These are phyloP conservation scores for Podospora pseudocomata DNA, from an alignment of 495 filamentous ascomycete species.

Conservation along the genomic window DNA sequence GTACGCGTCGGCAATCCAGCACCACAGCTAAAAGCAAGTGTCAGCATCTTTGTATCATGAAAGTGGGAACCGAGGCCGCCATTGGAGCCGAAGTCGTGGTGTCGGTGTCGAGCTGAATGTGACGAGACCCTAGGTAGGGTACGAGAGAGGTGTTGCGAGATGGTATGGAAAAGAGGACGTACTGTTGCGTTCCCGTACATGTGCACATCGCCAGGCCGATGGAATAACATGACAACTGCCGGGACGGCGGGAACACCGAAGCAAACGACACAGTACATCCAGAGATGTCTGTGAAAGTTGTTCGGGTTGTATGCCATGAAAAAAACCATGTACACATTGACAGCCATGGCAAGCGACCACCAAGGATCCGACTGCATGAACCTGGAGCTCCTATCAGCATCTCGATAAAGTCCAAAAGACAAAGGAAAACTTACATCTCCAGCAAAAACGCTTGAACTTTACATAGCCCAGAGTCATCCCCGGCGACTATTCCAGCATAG, in stretches of 20 bases:
- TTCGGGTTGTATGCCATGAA: constrained; percentile 66
- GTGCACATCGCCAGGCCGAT: constrained; percentile 38
- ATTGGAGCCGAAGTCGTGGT: neutral
- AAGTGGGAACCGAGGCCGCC: neutral
- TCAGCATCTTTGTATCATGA: neutral
- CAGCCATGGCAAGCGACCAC: constrained; percentile 73
- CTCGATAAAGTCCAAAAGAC: constrained; percentile 25
- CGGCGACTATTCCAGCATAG: constrained; percentile 50
- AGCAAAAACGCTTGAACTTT: constrained; percentile 76
- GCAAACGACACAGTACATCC: constrained; percentile 64
- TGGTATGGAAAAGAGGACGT: constrained; percentile 12
- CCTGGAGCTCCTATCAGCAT: constrained; percentile 43
- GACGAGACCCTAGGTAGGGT: too few species aligned
- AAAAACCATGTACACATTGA: constrained; percentile 82
- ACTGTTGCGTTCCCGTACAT: constrained; percentile 73
- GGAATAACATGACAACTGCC: constrained; percentile 61
- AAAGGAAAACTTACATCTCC: constrained; percentile 44
- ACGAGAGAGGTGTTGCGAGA: neutral
- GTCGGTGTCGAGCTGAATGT: neutral
- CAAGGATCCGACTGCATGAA: constrained; percentile 58
- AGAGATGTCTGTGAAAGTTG: constrained; percentile 62
- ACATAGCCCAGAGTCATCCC: constrained; percentile 56
- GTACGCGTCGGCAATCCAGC: constrained; percentile 70
- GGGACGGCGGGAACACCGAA: constrained; percentile 74
- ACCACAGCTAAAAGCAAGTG: constrained; percentile 61